Conservation (phyloP, 768 basidiomycete species). For the Tricholoma saponaceum region DNA sequence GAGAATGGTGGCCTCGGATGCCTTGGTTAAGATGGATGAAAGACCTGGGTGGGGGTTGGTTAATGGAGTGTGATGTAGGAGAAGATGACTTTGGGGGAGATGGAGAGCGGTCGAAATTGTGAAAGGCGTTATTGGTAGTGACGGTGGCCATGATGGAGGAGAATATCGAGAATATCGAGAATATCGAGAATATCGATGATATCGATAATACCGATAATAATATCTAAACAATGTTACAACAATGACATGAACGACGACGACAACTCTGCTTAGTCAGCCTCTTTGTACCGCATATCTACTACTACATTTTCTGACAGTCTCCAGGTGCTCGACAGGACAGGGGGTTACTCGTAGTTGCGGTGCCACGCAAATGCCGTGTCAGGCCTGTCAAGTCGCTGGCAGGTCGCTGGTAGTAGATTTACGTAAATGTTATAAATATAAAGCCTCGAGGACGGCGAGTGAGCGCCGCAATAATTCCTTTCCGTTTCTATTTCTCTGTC, state of each 20-base stretch:
- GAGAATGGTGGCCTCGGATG: slow-evolving; percentile 38
- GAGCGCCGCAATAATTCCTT: neutral
- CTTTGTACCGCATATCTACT: too few species aligned
- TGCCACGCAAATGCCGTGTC: neutral
- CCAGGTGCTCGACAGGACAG: too few species aligned
- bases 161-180: too few species aligned
- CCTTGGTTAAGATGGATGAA: slow-evolving; percentile 34
- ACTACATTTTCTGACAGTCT: too few species aligned
- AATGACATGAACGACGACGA: too few species aligned
- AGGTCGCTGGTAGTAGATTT: neutral
- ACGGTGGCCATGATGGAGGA: slow-evolving; percentile 20
- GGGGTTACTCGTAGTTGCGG: too few species aligned
- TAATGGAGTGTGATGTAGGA: slow-evolving; percentile 34
- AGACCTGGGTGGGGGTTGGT: slow-evolving; percentile 35
- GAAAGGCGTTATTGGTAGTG: slow-evolving; percentile 9
- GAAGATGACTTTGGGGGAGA: slow-evolving; percentile 36
- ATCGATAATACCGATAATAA: too few species aligned
- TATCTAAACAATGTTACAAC: too few species aligned
- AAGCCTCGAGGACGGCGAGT: neutral
- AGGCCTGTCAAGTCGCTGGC: too few species aligned
- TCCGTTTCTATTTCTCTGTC: too few species aligned
- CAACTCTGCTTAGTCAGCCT: too few species aligned
- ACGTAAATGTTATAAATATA: neutral
- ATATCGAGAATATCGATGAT: too few species aligned
- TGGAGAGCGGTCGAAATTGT: slow-evolving; percentile 11